These are phyloP conservation scores for Hyaloscypha hepaticicola DNA, from an alignment of 495 filamentous ascomycete species.

Conservation along the genomic window DNA sequence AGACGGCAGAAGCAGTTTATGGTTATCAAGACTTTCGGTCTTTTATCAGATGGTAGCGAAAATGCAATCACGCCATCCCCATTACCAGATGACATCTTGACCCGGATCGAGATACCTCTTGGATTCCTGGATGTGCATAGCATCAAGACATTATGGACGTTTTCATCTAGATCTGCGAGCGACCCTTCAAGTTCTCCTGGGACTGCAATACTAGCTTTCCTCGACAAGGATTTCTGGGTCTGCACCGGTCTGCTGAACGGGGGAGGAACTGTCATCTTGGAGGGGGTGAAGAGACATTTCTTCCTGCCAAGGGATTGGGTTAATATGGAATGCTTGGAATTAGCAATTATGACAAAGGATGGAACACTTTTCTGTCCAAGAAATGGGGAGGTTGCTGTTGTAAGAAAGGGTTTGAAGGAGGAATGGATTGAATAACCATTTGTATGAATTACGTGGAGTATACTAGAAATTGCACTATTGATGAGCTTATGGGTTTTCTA, in stretches of 20 bases:
- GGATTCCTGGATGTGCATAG: neutral
- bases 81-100: neutral
- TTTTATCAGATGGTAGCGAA: neutral
- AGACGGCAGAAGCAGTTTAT: neutral
- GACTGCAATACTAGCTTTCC: neutral
- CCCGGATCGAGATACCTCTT: neutral
- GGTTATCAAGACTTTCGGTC: neutral
- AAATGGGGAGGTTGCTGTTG: conserved; percentile 1
- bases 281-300: neutral
- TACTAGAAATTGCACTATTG: no score
- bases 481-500: no score
- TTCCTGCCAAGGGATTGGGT: conserved; percentile 1
- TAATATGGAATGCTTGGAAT: neutral
- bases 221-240: conserved; percentile 1
- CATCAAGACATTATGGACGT: neutral
- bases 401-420: conserved; percentile 8
- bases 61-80: neutral
- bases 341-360: neutral
- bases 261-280: neutral
- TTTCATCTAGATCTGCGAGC: no score
- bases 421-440: conserved; percentile 1
- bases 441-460: no score
- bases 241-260: neutral
- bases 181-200: no score
- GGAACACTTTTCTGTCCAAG: neutral